Conservation (phyloP, 176 grass and related monocot species). For the Thalia dealbata region DNA sequence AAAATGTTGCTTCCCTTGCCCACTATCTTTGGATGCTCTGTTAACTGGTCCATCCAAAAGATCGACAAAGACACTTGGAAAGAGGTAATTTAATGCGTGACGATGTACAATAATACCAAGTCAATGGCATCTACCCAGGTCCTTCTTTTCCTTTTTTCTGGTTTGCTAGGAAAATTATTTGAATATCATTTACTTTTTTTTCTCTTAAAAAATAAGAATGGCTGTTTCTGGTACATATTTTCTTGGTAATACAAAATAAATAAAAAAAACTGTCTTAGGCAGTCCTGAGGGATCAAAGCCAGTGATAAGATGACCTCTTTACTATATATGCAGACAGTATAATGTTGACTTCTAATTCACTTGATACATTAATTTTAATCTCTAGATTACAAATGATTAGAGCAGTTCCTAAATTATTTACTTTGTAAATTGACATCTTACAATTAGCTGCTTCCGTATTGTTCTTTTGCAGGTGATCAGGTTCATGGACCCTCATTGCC, state of each 20-base stretch:
- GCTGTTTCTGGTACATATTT: no score
- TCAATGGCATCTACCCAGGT: neutral
- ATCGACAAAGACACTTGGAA: neutral
- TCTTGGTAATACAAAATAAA: no score
- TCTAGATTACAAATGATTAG: no score
- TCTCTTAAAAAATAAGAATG: no score
- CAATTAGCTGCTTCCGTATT: neutral
- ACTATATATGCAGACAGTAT: neutral
- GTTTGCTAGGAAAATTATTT: neutral
- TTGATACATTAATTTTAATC: no score
- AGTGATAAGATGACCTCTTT: no score
- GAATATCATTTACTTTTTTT: no score
- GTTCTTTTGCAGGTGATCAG: neutral
- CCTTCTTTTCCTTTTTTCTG: neutral
- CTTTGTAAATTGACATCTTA: neutral
- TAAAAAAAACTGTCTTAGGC: no score
- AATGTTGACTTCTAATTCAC: neutral
- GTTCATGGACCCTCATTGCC: neutral
- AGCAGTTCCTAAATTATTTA: neutral
- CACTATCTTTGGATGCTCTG: neutral
- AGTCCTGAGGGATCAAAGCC: no score
- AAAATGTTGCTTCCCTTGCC: neutral
- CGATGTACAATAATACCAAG: neutral
- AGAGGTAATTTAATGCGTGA: neutral
- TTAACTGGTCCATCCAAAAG: neutral